Base-by-base conservation (phyloP, 176 grass and related monocot species). In the Lolium multiflorum region DNA sequence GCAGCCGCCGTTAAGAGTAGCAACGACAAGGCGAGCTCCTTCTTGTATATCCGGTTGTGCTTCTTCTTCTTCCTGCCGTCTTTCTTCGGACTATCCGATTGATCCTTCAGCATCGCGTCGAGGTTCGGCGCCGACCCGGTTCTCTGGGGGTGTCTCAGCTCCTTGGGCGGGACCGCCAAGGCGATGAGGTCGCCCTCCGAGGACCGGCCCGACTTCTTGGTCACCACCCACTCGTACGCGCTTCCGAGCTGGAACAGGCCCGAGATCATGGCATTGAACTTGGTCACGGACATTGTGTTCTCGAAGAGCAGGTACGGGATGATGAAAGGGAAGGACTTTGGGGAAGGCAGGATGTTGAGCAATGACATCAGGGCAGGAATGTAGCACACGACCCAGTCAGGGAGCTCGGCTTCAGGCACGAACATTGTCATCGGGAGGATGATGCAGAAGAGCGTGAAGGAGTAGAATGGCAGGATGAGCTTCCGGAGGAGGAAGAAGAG, bases 371-470 rank as follows among this genome's bases (percentile, higher is more conserved):
- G 72, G 55, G 94, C 97, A 0, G 97, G 97, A 14, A 99, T 86
- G 71, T 99, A 99, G 86, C 97, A 99, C 35, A 99, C 97, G 0
- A 99, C 97, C 97, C 94, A 97, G 41, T 90, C 90, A 14, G 97
- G 97, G 11, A 99, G 97, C 80, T 96, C 90, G 1, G 97, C 97
- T 87, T 99, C 97, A 3, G 97, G 97, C 71, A 99, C 97, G 80
- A 99, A 99, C 97, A 99, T 99, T 7, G 97, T 94, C 92, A 97
- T 92, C 13, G 97, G 97, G 54, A 99, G 97, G 87, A 99, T 99
- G 87, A 99, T 89, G 87, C 97, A 99, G 83, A 99, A 99, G 20
- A 99, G 90, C 4, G 94, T 99, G 87, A 99, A 99, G 28, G 97
- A 99, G 82, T 99, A 99, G 87, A 99, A 99, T 14, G 97, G 97